Percentiles rank a stretch among this genome's conserved stretches.
Conservation (phyloP, 2,329 filamentous ascomycete species). For the Fusarium luffae region DNA sequence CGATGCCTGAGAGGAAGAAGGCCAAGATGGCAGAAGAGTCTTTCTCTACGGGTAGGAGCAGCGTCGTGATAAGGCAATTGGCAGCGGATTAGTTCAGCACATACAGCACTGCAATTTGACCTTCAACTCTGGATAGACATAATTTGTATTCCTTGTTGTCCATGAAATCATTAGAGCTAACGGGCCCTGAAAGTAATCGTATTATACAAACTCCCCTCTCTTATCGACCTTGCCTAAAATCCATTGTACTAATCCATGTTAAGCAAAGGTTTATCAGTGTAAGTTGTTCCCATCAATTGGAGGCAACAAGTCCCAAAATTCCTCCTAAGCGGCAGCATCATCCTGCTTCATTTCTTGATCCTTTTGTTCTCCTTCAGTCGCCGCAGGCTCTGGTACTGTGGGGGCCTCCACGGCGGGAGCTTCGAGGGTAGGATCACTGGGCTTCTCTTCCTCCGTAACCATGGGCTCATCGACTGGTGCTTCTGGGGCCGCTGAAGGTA, state of each 20-base stretch:
- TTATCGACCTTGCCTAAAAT: not conserved
- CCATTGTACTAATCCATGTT: not conserved
- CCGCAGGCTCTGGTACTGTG: not conserved
- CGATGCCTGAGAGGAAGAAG: constrained; percentile 41
- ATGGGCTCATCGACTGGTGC: constrained; percentile 9
- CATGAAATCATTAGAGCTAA: constrained; percentile 30
- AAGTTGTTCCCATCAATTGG: not conserved
- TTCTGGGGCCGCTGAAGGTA: constrained; percentile 18
- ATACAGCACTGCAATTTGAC: not conserved
- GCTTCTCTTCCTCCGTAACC: constrained; percentile 11
- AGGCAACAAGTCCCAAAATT: not conserved
- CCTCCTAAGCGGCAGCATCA: not conserved
- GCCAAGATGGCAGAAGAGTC: not conserved
- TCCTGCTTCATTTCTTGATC: constrained; percentile 15
- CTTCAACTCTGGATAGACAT: constrained; percentile 1
- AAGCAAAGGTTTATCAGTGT: not conserved
- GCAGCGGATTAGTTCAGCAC: not conserved
- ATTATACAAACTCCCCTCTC: constrained; percentile 34
- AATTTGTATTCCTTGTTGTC: constrained; percentile 16
- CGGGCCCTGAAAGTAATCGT: constrained; percentile 5
- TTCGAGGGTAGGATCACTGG: constrained; percentile 25
- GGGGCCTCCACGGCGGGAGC: constrained; percentile 1
- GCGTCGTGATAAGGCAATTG: not conserved
- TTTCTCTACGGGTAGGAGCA: not conserved
- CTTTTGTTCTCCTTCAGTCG: constrained; percentile 12